Conservation (phyloP, 2,329 filamentous ascomycete species). For the Cordyceps pruinosa region DNA sequence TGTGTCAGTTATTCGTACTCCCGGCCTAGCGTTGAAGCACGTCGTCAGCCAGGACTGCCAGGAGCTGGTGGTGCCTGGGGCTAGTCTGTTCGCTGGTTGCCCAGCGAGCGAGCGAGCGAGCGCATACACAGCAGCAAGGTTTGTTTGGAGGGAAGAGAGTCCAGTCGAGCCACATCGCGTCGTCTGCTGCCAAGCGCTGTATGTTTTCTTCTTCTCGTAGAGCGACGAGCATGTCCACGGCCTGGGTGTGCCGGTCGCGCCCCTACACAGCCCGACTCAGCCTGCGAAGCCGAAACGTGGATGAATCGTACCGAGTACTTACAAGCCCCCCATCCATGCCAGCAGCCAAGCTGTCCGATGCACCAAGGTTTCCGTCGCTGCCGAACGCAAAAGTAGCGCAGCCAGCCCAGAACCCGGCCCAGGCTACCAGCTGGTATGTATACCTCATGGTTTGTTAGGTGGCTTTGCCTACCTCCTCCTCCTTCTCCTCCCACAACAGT, state of each 20-base stretch:
- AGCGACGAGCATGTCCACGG: background rate
- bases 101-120: no score
- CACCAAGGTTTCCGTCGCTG: slow-evolving; percentile 1
- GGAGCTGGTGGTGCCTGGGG: slow-evolving; percentile 6
- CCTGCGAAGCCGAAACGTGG: background rate
- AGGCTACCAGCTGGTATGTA: background rate
- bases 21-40: background rate
- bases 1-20: background rate
- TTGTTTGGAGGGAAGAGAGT: background rate
- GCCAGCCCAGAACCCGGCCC: background rate
- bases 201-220: background rate
- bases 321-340: background rate
- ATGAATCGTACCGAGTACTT: background rate
- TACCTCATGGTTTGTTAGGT: background rate
- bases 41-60: background rate
- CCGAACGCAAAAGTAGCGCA: background rate
- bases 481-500: no score
- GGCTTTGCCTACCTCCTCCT: background rate
- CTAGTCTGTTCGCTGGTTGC: no score
- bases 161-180: background rate
- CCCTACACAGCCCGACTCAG: background rate
- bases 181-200: background rate
- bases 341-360: background rate
- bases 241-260: background rate
- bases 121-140: background rate